Conservation (phyloP, 1,139 yeast species). For the Kodamaea sp. region DNA sequence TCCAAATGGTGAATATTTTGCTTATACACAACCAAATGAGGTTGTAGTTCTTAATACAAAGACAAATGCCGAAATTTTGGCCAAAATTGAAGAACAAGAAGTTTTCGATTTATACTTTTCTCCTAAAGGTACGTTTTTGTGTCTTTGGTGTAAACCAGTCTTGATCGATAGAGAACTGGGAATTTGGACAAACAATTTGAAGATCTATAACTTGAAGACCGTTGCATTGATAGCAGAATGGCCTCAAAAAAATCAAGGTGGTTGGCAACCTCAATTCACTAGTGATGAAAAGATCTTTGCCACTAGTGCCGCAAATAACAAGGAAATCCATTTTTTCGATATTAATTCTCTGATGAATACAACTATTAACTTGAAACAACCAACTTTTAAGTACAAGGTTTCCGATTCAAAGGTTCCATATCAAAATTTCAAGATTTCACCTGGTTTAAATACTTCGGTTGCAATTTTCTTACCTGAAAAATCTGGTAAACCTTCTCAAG, state of each 20-base stretch:
- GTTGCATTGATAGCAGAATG: slow-evolving; percentile 58
- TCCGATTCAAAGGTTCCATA: slow-evolving; percentile 56
- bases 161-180: slow-evolving; percentile 57
- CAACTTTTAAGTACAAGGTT: slow-evolving; percentile 58
- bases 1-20: slow-evolving; percentile 53
- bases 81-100: slow-evolving; percentile 50
- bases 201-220: slow-evolving; percentile 57
- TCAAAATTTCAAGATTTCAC: slow-evolving; percentile 62
- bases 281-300: slow-evolving; percentile 72
- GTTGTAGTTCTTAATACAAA: slow-evolving; percentile 61
- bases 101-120: slow-evolving; percentile 83
- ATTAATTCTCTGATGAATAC: slow-evolving; percentile 43
- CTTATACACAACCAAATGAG: slow-evolving; percentile 52
- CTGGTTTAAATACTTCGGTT: slow-evolving; percentile 88
- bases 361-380: slow-evolving; percentile 40
- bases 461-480: slow-evolving; percentile 89
- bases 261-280: slow-evolving; percentile 90
- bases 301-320: slow-evolving; percentile 50
- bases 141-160: slow-evolving; percentile 90
- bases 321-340: slow-evolving; percentile 73
- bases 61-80: slow-evolving; percentile 28
- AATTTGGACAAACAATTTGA: slow-evolving; percentile 72
- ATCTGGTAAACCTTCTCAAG: slow-evolving; percentile 81
- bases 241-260: slow-evolving; percentile 78
- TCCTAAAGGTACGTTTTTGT: slow-evolving; percentile 78